A percentile compares a stretch with the other conserved stretches of the same genome.
Conservation (phyloP, 805 yeast genomes). For the Cyberlindnera mississippiensis region DNA sequence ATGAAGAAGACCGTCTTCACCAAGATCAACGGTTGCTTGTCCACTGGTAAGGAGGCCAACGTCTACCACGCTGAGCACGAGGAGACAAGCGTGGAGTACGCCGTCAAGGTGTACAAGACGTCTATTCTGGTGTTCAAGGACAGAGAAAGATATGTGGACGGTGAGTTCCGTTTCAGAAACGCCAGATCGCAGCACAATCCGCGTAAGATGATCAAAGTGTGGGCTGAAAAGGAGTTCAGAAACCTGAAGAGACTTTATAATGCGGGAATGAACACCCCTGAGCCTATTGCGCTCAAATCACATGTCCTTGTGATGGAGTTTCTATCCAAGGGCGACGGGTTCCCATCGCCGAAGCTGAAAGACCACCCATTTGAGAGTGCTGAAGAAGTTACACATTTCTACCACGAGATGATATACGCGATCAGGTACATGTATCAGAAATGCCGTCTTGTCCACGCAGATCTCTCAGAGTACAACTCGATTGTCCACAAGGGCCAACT, state of each 20-base stretch:
- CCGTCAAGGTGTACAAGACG: constrained; percentile 93
- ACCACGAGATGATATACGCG: constrained; percentile 74
- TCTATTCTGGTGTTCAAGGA: constrained; percentile 96
- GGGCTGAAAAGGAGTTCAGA: constrained; percentile 98
- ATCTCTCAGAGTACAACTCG: constrained; percentile 89
- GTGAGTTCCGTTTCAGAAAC: constrained; percentile 89
- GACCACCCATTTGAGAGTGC: constrained; percentile 74
- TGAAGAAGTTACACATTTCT: constrained; percentile 62
- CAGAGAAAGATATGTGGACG: constrained; percentile 92
- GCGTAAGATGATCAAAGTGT: constrained; percentile 92
- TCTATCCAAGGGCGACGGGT: constrained; percentile 69
- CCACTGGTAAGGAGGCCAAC: constrained; percentile 99
- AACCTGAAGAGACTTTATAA: constrained; percentile 78
- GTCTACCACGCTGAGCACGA: constrained; percentile 75
- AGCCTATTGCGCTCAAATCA: constrained; percentile 81
- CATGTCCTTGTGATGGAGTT: constrained; percentile 96
- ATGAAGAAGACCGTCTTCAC: constrained; percentile 81
- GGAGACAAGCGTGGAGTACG: constrained; percentile 52
- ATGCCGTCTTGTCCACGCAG: constrained; percentile 94
- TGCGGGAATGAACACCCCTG: constrained; percentile 88
- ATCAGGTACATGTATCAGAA: constrained; percentile 85
- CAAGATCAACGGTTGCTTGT: constrained; percentile 86
- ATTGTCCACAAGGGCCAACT: constrained; percentile 76
- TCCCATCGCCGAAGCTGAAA: constrained; percentile 85
- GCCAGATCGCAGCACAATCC: constrained; percentile 87